Evolutionary conservation across 345 rosid species (phyloP).

Genomic region (Syzygium grande): DNA sequence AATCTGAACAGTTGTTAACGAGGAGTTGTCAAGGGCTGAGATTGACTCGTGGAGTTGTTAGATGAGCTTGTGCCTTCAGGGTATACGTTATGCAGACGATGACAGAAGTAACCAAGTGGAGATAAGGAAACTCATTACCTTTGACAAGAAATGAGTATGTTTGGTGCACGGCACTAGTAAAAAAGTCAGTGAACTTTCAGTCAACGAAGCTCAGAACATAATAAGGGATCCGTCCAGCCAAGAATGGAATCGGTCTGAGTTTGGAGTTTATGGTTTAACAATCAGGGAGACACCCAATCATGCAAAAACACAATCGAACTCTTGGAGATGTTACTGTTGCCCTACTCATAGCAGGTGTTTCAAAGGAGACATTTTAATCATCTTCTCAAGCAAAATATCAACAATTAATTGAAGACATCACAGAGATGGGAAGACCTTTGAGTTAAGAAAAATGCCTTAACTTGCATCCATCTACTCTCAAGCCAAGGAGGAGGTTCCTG

Average conservation of each 20-base stretch:
- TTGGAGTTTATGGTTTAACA: not conserved
- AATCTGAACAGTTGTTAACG: not conserved
- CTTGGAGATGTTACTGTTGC: not conserved
- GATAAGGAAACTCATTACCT: not conserved
- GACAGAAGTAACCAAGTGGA: not conserved
- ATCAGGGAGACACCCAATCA: not conserved
- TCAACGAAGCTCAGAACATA: not conserved
- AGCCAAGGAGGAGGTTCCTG: no score
- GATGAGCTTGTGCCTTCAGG: not conserved
- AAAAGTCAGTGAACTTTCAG: not conserved
- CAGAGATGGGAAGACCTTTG: not conserved
- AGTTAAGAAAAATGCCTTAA: not conserved
- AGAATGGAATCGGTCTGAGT: not conserved
- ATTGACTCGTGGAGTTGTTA: not conserved
- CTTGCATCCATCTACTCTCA: no score
- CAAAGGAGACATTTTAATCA: not conserved
- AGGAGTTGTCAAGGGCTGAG: not conserved
- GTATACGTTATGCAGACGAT: not conserved
- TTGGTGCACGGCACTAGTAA: not conserved
- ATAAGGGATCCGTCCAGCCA: not conserved
- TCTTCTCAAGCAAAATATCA: not conserved
- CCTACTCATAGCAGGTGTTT: not conserved
- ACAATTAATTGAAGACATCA: not conserved
- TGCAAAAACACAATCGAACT: not conserved
- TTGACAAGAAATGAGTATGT: not conserved